Percentiles rank a stretch among this genome's conserved stretches.
Evolutionary conservation across 2,329 filamentous ascomycete genomes (phyloP).

Genomic region (Epichloe festucae): DNA sequence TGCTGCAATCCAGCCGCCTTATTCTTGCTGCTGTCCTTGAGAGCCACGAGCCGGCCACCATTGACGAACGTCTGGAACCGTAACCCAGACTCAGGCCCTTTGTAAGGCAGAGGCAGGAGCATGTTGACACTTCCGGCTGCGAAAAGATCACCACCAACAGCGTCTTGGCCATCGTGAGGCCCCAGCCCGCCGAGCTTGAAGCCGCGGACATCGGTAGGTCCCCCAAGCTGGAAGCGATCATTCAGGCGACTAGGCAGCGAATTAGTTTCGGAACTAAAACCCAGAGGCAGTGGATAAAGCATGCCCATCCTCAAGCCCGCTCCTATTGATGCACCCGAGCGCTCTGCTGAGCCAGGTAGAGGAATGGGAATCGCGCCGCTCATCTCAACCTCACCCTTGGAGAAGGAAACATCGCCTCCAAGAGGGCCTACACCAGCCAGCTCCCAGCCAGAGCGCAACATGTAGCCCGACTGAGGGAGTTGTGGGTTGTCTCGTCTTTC

Average conservation of each 20-base stretch:
- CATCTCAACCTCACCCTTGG: conserved; percentile 78
- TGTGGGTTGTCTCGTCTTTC: conserved; percentile 77
- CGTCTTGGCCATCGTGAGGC: conserved; percentile 72
- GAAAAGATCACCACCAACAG: conserved; percentile 83
- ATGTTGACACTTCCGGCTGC: conserved; percentile 80
- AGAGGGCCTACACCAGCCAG: conserved; percentile 79
- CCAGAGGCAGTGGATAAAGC: conserved; percentile 66
- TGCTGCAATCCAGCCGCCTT: conserved; percentile 21
- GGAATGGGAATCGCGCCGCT: conserved; percentile 63
- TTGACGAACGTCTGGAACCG: conserved; percentile 87
- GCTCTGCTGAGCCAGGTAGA: conserved; percentile 52
- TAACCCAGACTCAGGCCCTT: conserved; percentile 71
- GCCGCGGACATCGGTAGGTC: conserved; percentile 85
- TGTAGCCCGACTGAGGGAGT: conserved; percentile 70
- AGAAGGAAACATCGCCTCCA: conserved; percentile 83
- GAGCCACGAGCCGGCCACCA: conserved; percentile 68
- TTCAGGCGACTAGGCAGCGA: conserved; percentile 68
- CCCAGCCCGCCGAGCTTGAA: conserved; percentile 85
- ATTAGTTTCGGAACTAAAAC: conserved; percentile 34
- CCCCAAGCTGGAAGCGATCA: conserved; percentile 94
- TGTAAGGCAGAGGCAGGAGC: conserved; percentile 69
- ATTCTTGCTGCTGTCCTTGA: conserved; percentile 46
- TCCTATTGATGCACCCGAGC: conserved; percentile 70
- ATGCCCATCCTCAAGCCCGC: conserved; percentile 70
- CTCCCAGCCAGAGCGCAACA: conserved; percentile 65